Evolutionary conservation across 192 early-diverging fungal genomes (phyloP).

Genomic region (Coemansia sp.): DNA sequence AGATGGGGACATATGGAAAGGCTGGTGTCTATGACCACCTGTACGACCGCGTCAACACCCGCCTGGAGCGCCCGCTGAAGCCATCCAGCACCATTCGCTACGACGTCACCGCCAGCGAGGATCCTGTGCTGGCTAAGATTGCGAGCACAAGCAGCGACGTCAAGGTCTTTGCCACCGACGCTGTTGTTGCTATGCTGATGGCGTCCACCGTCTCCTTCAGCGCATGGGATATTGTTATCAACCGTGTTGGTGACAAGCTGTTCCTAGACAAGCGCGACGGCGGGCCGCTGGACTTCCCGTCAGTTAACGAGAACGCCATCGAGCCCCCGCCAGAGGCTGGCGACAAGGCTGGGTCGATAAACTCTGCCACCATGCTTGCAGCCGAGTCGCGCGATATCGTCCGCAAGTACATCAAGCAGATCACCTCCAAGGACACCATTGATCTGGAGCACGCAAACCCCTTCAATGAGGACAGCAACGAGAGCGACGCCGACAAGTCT

Average conservation of each 20-base stretch:
- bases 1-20: constrained; percentile 78
- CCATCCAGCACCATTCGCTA: constrained; percentile 64
- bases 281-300: constrained; percentile 75
- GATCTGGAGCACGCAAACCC: constrained; percentile 74
- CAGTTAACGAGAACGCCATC: constrained; percentile 94
- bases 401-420: constrained; percentile 80
- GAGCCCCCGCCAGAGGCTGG: constrained; percentile 85
- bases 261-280: constrained; percentile 91
- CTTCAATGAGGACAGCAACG: constrained; percentile 56
- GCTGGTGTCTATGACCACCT: constrained; percentile 74
- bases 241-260: constrained; percentile 75
- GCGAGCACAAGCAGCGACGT: constrained; percentile 51
- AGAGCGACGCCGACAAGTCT: constrained; percentile 50
- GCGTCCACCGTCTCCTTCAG: constrained; percentile 85
- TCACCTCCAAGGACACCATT: constrained; percentile 56
- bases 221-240: constrained; percentile 95
- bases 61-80: constrained; percentile 72
- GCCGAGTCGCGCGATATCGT: constrained; percentile 86
- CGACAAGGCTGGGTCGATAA: constrained; percentile 80
- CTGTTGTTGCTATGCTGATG: constrained; percentile 90
- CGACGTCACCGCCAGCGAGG: constrained; percentile 82
- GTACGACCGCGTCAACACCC: constrained; percentile 83
- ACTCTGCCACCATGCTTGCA: constrained; percentile 81
- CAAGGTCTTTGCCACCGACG: constrained; percentile 87
- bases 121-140: constrained; percentile 73